Evolutionary conservation across 2,329 filamentous ascomycete species (phyloP).

Genomic region (Leptographium galeiforme): DNA sequence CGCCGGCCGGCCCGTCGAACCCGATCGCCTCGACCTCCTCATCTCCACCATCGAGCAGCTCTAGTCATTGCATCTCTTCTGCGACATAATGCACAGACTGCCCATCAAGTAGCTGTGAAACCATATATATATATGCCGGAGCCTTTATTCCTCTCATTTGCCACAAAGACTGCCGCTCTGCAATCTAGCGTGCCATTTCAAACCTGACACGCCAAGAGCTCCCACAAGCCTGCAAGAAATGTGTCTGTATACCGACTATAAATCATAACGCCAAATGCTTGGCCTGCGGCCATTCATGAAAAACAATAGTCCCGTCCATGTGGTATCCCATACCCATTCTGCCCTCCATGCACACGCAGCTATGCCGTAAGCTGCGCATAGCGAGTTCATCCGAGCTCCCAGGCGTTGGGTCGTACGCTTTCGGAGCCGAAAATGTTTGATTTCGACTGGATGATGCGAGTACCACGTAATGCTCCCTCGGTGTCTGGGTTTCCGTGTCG

Average conservation of each 20-base stretch:
- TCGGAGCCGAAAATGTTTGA: too few relatives aligned
- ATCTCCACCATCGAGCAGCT: slow-evolving; percentile 46
- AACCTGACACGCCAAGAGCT: not conserved
- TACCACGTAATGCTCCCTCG: too few relatives aligned
- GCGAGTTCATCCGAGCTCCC: too few relatives aligned
- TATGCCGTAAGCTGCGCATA: too few relatives aligned
- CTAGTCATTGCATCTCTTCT: slow-evolving; percentile 15
- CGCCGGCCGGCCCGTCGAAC: slow-evolving; percentile 7
- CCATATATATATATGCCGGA: too few relatives aligned
- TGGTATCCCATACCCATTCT: not conserved
- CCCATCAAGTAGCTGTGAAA: too few relatives aligned
- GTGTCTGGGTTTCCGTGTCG: too few relatives aligned
- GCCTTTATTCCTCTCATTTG: too few relatives aligned
- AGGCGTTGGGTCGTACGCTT: too few relatives aligned
- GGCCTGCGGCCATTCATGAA: not conserved
- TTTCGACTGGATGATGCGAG: too few relatives aligned
- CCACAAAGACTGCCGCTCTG: too few relatives aligned
- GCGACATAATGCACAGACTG: not conserved
- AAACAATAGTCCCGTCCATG: not conserved
- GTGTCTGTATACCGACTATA: not conserved
- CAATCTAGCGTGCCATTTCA: not conserved
- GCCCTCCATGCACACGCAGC: not conserved
- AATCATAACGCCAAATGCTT: not conserved
- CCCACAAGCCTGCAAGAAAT: not conserved
- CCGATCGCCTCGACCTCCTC: slow-evolving; percentile 37